Evolutionary conservation across 768 basidiomycete species (phyloP), one percentile per base, ranked within the genome.

Genomic region (Butyriboletus loyo): DNA sequence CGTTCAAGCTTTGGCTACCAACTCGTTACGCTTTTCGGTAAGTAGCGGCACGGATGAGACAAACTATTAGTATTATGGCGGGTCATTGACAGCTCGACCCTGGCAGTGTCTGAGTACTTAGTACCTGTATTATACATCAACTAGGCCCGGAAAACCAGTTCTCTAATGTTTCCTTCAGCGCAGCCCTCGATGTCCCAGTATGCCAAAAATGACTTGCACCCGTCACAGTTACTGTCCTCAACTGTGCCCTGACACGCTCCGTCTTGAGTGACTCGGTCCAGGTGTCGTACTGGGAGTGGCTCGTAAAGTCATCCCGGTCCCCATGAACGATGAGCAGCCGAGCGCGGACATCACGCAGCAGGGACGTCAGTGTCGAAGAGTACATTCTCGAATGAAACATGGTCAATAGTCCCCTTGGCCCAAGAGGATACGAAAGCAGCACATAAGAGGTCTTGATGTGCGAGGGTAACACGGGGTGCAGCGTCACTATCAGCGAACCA

Each of bases 381-480:
- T 92, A 91, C 13, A 72, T 74, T 9, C 70, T 69, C 5, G 82
- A 70, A 47, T 76, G 74, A 73, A 93, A 92, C 47, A 86, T 64
- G 22, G 89, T 92, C 40, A 93, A 73, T 66, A 83, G 78, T 11
- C 75, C 73, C 46, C 87, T 76, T 8, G 84, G 82, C 14, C 83
- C 80, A 5, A 92, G 71, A 0, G 90, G 90, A 62, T 92, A 92
- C 4, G 89, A 91, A 21, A 92, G 68, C 36, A 92, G 65, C 40
- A 90, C 72, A 65, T 90, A 86, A 13, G 78, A 79, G 0, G 81
- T 84, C 61, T 72, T 75, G 40, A 85, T 63, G n/a, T 72, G 69
- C 17, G 74, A 60, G 0, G 75, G 70, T 3, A 85, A 69, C 3
- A 81, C 62, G 0, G 87, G 84, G 51, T 83, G 82, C 54, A 87